phyloP scores from a whole-genome alignment of 2,329 filamentous ascomycete genomes.

The Mycosphaerelloides madeirae region DNA sequence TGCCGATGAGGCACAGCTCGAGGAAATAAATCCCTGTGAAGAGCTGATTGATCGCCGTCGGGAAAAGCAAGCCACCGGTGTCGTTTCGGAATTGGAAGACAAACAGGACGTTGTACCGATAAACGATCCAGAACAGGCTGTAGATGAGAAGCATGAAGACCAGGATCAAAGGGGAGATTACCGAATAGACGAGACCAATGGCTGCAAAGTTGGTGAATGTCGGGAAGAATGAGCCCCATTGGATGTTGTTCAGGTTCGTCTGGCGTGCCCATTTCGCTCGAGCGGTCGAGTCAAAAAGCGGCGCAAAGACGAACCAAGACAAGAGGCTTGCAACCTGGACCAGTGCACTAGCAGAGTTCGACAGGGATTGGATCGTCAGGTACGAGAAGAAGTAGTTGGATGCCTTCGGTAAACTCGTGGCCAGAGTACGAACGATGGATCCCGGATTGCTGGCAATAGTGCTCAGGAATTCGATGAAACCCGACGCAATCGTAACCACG shows the following conservation, averaged over 20 bases:
- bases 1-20: slow-evolving; percentile 81
- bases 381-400: slow-evolving; percentile 99
- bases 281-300: slow-evolving; percentile 75
- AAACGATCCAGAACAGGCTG: slow-evolving; percentile 83
- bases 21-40: slow-evolving; percentile 94
- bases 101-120: slow-evolving; percentile 95
- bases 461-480: slow-evolving; percentile 62
- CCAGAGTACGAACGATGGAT: slow-evolving; percentile 67
- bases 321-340: slow-evolving; percentile 76
- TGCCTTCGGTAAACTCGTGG: slow-evolving; percentile 73
- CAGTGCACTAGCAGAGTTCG: slow-evolving; percentile 82
- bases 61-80: slow-evolving; percentile 88
- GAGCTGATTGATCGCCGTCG: slow-evolving; percentile 87
- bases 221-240: slow-evolving; percentile 92
- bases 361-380: slow-evolving; percentile 90
- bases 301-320: slow-evolving; percentile 75
- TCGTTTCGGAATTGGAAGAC: slow-evolving; percentile 85
- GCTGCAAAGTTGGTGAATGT: slow-evolving; percentile 96
- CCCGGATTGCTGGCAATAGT: slow-evolving; percentile 61
- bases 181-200: slow-evolving; percentile 78
- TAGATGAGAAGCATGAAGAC: slow-evolving; percentile 94
- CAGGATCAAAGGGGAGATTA: slow-evolving; percentile 85
- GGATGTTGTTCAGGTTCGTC: slow-evolving; percentile 68
- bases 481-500: slow-evolving; percentile 79
- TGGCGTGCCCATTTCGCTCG: slow-evolving; percentile 81